These are phyloP conservation scores for Suillus lakei DNA, from an alignment of 768 basidiomycete genomes.

Conservation along the genomic window DNA sequence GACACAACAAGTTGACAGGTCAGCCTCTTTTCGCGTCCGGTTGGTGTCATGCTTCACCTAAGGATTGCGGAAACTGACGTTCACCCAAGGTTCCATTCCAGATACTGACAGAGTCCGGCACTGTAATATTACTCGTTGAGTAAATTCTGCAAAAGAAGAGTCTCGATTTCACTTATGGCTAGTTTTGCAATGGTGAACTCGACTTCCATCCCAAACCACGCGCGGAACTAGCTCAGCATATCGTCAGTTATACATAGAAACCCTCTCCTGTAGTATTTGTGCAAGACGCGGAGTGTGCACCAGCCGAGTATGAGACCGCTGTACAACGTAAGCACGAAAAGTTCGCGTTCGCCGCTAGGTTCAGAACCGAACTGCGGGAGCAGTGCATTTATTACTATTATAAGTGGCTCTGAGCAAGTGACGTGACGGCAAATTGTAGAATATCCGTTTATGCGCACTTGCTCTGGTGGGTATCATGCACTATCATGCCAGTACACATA, in stretches of 20 bases:
- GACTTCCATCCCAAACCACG: not conserved
- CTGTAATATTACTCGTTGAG: not conserved
- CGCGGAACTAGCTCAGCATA: not conserved
- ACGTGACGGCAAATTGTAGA: no score
- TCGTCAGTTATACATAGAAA: not conserved
- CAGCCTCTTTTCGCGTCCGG: slow-evolving; percentile 1
- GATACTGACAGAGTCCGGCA: not conserved
- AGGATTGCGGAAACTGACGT: not conserved
- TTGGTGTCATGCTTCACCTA: not conserved
- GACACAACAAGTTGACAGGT: not conserved
- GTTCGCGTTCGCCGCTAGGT: not conserved
- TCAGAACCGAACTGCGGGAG: not conserved
- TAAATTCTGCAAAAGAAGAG: not conserved
- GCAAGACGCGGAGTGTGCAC: not conserved
- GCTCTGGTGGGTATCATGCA: not conserved
- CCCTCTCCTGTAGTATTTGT: not conserved
- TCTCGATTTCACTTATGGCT: not conserved
- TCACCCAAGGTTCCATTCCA: not conserved
- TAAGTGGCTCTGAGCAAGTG: not conserved
- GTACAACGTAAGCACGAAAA: not conserved
- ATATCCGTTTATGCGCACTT: not conserved
- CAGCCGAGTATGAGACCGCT: not conserved
- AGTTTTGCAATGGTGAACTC: not conserved
- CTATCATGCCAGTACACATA: not conserved
- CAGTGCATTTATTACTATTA: not conserved